Evolutionary conservation across 176 grass and related monocot species (phyloP).

Genomic region (Rhynchospora breviuscula): DNA sequence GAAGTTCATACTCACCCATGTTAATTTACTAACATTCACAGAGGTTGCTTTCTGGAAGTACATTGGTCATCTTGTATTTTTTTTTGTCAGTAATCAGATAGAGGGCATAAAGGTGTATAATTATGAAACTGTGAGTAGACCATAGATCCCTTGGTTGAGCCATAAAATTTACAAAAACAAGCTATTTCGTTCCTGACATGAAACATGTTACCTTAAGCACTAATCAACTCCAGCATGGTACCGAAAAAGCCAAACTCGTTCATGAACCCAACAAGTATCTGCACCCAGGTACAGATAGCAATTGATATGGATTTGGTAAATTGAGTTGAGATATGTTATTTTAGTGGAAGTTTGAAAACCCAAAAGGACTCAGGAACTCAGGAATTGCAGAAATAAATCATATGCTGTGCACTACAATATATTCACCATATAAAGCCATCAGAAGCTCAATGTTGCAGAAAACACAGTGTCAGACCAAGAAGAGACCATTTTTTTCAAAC

Average conservation of each 20-base stretch:
- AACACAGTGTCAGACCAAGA: conserved; percentile 1
- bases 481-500: not conserved
- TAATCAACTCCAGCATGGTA: not conserved
- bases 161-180: not conserved
- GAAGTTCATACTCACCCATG: not conserved
- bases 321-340: not conserved
- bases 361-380: not conserved
- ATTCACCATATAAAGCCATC: conserved; percentile 3
- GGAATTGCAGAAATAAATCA: not conserved
- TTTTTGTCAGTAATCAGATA: not conserved
- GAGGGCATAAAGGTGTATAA: not conserved
- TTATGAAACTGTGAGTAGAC: not conserved
- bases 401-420: not conserved
- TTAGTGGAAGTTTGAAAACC: not conserved
- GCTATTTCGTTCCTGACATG: not conserved
- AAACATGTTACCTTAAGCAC: not conserved
- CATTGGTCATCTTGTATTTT: not conserved
- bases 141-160: not conserved
- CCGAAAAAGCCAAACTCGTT: not conserved
- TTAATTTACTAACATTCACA: not conserved
- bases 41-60: not conserved
- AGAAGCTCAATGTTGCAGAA: not conserved
- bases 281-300: not conserved
- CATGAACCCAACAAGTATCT: not conserved
- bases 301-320: not conserved